Conservation (phyloP, 148 eudicot genomes). For the Vaccinium macrocarpon region DNA sequence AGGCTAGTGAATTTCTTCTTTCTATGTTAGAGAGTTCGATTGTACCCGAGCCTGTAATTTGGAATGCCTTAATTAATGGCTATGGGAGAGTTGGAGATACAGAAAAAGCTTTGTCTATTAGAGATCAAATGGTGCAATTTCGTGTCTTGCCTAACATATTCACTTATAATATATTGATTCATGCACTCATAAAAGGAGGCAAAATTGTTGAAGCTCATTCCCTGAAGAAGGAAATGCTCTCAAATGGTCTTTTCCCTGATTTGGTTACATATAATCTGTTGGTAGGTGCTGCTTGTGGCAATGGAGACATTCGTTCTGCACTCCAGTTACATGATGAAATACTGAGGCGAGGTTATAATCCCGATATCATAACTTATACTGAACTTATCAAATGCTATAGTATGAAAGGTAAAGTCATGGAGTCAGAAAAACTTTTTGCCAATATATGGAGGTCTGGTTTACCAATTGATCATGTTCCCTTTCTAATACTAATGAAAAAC, state of each 20-base stretch:
- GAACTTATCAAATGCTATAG: constrained; percentile 60
- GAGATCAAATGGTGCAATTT: constrained; percentile 50
- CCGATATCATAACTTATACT: constrained; percentile 73
- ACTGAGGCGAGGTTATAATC: constrained; percentile 47
- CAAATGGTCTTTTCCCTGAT: constrained; percentile 45
- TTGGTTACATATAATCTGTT: constrained; percentile 74
- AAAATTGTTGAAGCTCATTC: constrained; percentile 40
- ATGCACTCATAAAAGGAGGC: constrained; percentile 39
- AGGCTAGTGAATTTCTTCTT: constrained; percentile 42
- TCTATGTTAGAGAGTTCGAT: constrained; percentile 50
- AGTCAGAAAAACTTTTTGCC: constrained; percentile 52
- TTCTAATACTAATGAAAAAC: constrained; percentile 53
- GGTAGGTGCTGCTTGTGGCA: constrained; percentile 54
- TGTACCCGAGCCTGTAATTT: constrained; percentile 55
- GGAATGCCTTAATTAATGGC: constrained; percentile 68
- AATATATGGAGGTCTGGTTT: constrained; percentile 45
- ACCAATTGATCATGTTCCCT: constrained; percentile 59
- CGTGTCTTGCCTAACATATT: constrained; percentile 54
- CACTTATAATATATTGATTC: constrained; percentile 65
- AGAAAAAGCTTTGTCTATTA: constrained; percentile 41
- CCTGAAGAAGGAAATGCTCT: constrained; percentile 54
- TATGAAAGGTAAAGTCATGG: constrained; percentile 39
- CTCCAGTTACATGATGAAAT: constrained; percentile 59
- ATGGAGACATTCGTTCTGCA: constrained; percentile 44
- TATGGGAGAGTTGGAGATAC: constrained; percentile 55